Evolutionary conservation across 768 basidiomycete genomes (phyloP), one percentile per base, ranked within the genome.

Genomic region (Psilocybe azurescens): DNA sequence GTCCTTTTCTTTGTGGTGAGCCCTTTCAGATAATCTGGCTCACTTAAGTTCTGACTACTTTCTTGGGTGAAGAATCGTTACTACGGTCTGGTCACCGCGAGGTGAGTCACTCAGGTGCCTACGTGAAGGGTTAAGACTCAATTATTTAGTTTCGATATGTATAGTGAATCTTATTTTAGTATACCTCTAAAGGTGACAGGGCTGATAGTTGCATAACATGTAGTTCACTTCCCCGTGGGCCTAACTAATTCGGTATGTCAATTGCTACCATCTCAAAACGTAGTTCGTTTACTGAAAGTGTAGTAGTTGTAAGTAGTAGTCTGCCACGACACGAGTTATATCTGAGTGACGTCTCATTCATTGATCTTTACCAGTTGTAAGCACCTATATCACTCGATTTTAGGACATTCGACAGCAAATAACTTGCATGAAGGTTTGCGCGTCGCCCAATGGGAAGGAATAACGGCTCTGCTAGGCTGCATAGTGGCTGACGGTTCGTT

Each of bases 91-190:
- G 54, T 38, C 3, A 41, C 39, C 1, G 33, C 54, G 13, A 55
- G 28, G 54, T 55, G 41, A 55, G 54, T 44, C 4, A 6, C 9
- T 9, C 9, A 20, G 4, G 9, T 10, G 29, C 28, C n/a, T 36
- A 10, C 9, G 7, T 20, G 11, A 9, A 30, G 8, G 8, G 3
- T 28, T n/a, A n/a, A 20, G 8, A 24, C 9, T 7, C 16, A 39
- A 38, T 18, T 7, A n/a, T n/a, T 39, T 39, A 55, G 54, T 13
- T 55, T 55, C 10, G 41, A 55, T 38, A 55, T 44, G 10, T 55
- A 55, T 30, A 38, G 54, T 55, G 28, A n/a, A 11, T n/a, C n/a
- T n/a, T 36, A 10, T 7, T 50, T 29, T 14, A 8, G 5, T 9
- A 14, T 14, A 18, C n/a, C 30, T 32, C 14, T 33, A n/a, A n/a